phyloP scores from a whole-genome alignment of 2,329 filamentous ascomycete genomes.

The Meredithiella fracta region DNA sequence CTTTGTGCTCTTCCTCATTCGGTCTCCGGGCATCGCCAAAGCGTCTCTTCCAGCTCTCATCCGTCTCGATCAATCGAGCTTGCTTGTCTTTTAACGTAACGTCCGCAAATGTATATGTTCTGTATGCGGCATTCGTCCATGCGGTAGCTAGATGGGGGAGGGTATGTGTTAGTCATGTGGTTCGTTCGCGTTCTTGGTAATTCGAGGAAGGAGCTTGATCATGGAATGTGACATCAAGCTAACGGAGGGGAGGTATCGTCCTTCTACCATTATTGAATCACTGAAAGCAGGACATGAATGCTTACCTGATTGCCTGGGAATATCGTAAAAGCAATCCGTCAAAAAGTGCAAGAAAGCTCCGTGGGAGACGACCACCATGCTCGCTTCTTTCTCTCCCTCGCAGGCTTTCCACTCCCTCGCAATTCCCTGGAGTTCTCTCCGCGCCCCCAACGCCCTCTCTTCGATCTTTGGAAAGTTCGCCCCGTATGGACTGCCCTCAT shows the following conservation, averaged over 20 bases:
- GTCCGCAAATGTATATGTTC: slow-evolving; percentile 48
- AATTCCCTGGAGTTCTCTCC: slow-evolving; percentile 38
- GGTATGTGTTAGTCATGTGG: background rate
- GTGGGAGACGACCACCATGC: slow-evolving; percentile 65
- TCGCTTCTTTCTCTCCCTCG: slow-evolving; percentile 29
- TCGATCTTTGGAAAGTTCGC: slow-evolving; percentile 37
- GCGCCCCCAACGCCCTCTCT: slow-evolving; percentile 41
- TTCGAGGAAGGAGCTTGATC: background rate
- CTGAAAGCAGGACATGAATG: no score
- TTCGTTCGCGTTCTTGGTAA: background rate
- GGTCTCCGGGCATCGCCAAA: slow-evolving; percentile 26
- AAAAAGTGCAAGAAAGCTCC: slow-evolving; percentile 74
- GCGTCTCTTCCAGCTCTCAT: slow-evolving; percentile 30
- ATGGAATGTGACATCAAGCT: slow-evolving; percentile 17
- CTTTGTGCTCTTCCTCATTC: slow-evolving; percentile 30
- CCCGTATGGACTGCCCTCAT: slow-evolving; percentile 26
- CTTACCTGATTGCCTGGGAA: slow-evolving; percentile 19
- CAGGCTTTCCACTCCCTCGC: slow-evolving; percentile 25
- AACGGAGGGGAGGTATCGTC: no score
- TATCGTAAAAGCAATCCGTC: slow-evolving; percentile 62
- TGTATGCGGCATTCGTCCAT: slow-evolving; percentile 59
- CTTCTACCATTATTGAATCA: no score
- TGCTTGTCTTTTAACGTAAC: slow-evolving; percentile 31
- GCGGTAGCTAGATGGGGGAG: slow-evolving; percentile 39
- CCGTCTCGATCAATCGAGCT: slow-evolving; percentile 32